Conservation (phyloP, 169 alveolate species). For the Cryptosporidium viatorum region DNA sequence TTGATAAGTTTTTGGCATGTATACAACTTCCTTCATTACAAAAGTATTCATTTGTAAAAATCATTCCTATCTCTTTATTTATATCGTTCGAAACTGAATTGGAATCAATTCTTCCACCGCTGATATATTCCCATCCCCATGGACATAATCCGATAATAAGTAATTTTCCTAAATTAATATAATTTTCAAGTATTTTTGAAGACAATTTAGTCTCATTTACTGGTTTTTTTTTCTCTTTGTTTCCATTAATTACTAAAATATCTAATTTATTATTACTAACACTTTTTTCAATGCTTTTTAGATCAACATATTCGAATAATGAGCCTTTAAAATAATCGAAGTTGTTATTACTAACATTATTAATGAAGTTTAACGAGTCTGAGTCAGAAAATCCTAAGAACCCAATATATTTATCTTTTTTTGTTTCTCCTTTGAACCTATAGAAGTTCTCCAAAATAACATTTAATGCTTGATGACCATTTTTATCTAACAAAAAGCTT, state of each 20-base stretch:
- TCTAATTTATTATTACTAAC: background rate
- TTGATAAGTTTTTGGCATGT: background rate
- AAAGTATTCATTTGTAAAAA: constrained; percentile 34
- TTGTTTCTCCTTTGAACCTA: background rate
- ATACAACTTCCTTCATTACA: background rate
- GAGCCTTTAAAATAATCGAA: background rate
- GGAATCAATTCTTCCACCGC: background rate
- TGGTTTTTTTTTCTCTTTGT: background rate
- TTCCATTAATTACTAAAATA: constrained; percentile 53
- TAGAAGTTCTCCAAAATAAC: constrained; percentile 5
- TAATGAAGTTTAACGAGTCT: constrained; percentile 18
- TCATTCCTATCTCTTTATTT: constrained; percentile 51
- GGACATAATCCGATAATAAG: constrained; percentile 58
- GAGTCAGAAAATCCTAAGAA: constrained; percentile 23
- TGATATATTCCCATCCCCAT: constrained; percentile 67
- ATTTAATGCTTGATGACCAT: constrained; percentile 15
- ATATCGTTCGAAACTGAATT: constrained; percentile 23
- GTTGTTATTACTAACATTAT: background rate
- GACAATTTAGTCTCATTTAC: background rate
- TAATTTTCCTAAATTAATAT: constrained; percentile 14
- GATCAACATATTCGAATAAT: background rate
- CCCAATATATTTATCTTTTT: constrained; percentile 5
- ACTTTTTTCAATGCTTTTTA: background rate
- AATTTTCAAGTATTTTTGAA: constrained; percentile 8
- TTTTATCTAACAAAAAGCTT: constrained; percentile 18